phyloP scores from a whole-genome alignment of 2,329 filamentous ascomycete genomes.

The Camptophora hylomeconis region DNA sequence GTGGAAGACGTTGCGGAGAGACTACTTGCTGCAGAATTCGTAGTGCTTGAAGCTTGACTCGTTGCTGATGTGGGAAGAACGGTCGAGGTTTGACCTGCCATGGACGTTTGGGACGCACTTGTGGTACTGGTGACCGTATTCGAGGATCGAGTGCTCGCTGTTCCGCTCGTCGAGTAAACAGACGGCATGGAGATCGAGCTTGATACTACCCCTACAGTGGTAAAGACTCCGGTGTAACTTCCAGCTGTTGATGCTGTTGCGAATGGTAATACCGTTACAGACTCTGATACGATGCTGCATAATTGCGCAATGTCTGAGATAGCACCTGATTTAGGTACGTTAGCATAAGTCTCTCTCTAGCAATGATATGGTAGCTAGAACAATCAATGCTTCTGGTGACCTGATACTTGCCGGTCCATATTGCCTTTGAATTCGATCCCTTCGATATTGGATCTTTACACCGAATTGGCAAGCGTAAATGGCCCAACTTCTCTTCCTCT shows the following conservation, averaged over 20 bases:
- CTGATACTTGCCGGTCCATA: too few relatives aligned
- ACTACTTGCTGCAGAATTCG: constrained; percentile 5
- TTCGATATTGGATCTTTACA: too few relatives aligned
- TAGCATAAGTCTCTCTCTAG: neutral
- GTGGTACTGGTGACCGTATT: constrained; percentile 1
- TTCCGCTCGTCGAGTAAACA: neutral
- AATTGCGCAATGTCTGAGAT: constrained; percentile 13
- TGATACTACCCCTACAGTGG: constrained; percentile 9
- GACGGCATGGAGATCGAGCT: constrained; percentile 2
- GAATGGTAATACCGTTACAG: constrained; percentile 12
- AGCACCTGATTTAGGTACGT: constrained; percentile 1
- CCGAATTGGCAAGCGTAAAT: too few relatives aligned
- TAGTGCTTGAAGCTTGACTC: constrained; percentile 2
- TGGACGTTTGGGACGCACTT: constrained; percentile 1
- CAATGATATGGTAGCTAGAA: too few relatives aligned
- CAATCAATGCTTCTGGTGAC: too few relatives aligned
- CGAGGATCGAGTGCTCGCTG: neutral
- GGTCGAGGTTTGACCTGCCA: constrained; percentile 4
- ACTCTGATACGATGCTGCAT: constrained; percentile 11
- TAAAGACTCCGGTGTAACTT: constrained; percentile 11
- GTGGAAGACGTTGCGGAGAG: constrained; percentile 1
- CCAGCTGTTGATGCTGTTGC: constrained; percentile 10
- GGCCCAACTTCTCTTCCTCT: too few relatives aligned
- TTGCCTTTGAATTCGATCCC: too few relatives aligned
- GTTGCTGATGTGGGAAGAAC: constrained; percentile 2